phyloP scores from a whole-genome alignment of 2,329 filamentous ascomycete genomes.

The Tolypocladium cylindrosporum region DNA sequence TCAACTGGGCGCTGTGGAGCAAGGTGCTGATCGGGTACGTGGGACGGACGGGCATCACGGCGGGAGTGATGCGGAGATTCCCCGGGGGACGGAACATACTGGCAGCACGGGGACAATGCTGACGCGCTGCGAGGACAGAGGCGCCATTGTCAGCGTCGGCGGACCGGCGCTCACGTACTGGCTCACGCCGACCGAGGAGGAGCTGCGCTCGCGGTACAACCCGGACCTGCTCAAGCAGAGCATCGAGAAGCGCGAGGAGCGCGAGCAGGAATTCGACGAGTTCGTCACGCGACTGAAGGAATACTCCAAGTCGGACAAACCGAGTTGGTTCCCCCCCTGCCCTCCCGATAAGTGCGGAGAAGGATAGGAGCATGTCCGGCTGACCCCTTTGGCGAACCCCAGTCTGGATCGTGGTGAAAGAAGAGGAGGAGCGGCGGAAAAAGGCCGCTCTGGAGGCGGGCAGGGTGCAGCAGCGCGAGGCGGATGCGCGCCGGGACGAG shows the following conservation, averaged over 20 bases:
- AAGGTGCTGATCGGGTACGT: slow-evolving; percentile 63
- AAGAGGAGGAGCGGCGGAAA: slow-evolving; percentile 33
- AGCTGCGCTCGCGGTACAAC: slow-evolving; percentile 86
- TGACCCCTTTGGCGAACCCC: not conserved
- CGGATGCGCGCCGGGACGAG: slow-evolving; percentile 33
- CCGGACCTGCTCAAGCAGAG: slow-evolving; percentile 86
- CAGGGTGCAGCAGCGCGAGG: slow-evolving; percentile 28
- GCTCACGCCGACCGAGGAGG: slow-evolving; percentile 76
- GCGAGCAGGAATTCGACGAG: slow-evolving; percentile 78
- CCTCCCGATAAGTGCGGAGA: not conserved
- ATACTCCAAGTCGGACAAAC: slow-evolving; percentile 83
- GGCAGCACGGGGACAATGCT: not conserved
- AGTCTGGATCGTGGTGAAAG: slow-evolving; percentile 44
- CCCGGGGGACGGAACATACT: too few species aligned
- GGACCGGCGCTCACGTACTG: slow-evolving; percentile 78
- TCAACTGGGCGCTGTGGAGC: slow-evolving; percentile 47
- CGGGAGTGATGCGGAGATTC: not conserved
- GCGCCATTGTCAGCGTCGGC: slow-evolving; percentile 62
- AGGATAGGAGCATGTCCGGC: slow-evolving; percentile 2
- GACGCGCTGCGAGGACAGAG: slow-evolving; percentile 37
- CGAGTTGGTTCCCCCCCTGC: slow-evolving; percentile 49
- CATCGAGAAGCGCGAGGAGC: slow-evolving; percentile 65
- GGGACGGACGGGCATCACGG: not conserved
- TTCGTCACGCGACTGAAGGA: slow-evolving; percentile 80
- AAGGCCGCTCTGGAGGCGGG: slow-evolving; percentile 24